Percentiles rank a stretch among this genome's conserved stretches.
Evolutionary conservation across 805 yeast species (phyloP).

Genomic region (Nakazawaea wickerhamii): DNA sequence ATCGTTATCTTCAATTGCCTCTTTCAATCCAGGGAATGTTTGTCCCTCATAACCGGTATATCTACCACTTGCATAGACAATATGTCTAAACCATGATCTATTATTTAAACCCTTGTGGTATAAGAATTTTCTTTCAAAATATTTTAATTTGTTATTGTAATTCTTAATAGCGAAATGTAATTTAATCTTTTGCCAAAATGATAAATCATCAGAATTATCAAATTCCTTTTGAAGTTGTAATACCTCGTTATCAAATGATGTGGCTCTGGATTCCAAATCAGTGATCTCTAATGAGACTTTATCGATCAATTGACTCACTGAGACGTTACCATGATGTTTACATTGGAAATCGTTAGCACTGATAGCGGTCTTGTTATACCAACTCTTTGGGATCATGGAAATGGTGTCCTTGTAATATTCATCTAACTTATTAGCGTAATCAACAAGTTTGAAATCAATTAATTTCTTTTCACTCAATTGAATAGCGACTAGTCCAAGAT

Average conservation of each 20-base stretch:
- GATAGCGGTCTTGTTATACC: constrained; percentile 20
- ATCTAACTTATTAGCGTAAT: constrained; percentile 35
- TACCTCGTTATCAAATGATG: constrained; percentile 6
- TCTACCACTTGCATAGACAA: constrained; percentile 53
- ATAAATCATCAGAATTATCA: constrained; percentile 24
- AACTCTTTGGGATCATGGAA: constrained; percentile 31
- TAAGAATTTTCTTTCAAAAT: constrained; percentile 41
- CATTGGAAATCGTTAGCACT: not conserved
- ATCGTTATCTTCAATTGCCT: constrained; percentile 46
- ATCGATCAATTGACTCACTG: constrained; percentile 23
- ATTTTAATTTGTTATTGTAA: constrained; percentile 35
- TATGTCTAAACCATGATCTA: constrained; percentile 55
- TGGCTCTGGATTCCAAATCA: not conserved
- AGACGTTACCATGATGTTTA: constrained; percentile 17
- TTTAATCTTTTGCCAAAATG: constrained; percentile 28
- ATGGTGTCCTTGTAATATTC: constrained; percentile 33
- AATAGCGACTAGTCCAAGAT: constrained; percentile 44
- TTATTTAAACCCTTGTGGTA: constrained; percentile 42
- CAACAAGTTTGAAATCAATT: constrained; percentile 32
- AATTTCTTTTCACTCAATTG: constrained; percentile 45
- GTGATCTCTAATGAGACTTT: constrained; percentile 11
- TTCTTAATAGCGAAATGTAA: constrained; percentile 20
- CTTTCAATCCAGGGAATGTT: constrained; percentile 48
- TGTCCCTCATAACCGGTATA: constrained; percentile 60
- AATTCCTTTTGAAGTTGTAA: constrained; percentile 20